Evolutionary conservation across 2,329 filamentous ascomycete species (phyloP).

Genomic region (Phialophora tarda): DNA sequence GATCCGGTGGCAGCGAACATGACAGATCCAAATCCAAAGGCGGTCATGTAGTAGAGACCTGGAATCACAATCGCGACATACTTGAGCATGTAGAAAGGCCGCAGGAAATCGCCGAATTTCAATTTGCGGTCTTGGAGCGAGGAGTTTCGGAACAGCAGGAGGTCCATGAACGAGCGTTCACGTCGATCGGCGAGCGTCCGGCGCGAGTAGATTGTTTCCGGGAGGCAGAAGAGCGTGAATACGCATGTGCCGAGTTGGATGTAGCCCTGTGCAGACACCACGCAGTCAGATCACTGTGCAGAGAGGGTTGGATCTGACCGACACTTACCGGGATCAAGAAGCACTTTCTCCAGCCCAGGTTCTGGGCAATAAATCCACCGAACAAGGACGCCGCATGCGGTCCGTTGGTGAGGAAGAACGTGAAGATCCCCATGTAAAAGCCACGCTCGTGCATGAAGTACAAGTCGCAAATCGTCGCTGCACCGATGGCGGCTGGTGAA

Average conservation of each 20-base stretch:
- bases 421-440: constrained; percentile 33
- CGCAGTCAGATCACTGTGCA: not conserved
- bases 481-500: constrained; percentile 55
- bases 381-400: constrained; percentile 39
- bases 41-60: constrained; percentile 40
- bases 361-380: constrained; percentile 38
- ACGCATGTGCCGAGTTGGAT: constrained; percentile 33
- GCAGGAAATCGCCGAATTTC: constrained; percentile 37
- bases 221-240: constrained; percentile 34
- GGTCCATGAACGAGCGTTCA: constrained; percentile 23
- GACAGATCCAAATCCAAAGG: constrained; percentile 40
- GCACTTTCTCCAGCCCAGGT: constrained; percentile 38
- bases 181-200: constrained; percentile 13
- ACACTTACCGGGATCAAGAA: constrained; percentile 31
- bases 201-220: constrained; percentile 30
- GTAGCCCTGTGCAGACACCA: constrained; percentile 16
- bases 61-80: constrained; percentile 41
- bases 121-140: constrained; percentile 27
- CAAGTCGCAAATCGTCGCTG: constrained; percentile 69
- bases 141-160: constrained; percentile 23
- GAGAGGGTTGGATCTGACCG: not conserved
- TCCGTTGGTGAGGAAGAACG: constrained; percentile 40
- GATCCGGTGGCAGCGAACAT: constrained; percentile 41
- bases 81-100: constrained; percentile 40
- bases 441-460: constrained; percentile 54